A percentile compares a stretch with the other conserved stretches of the same genome.
Evolutionary conservation across 352 stramenopile genomes (phyloP).

Genomic region (Plasmopara muralis): DNA sequence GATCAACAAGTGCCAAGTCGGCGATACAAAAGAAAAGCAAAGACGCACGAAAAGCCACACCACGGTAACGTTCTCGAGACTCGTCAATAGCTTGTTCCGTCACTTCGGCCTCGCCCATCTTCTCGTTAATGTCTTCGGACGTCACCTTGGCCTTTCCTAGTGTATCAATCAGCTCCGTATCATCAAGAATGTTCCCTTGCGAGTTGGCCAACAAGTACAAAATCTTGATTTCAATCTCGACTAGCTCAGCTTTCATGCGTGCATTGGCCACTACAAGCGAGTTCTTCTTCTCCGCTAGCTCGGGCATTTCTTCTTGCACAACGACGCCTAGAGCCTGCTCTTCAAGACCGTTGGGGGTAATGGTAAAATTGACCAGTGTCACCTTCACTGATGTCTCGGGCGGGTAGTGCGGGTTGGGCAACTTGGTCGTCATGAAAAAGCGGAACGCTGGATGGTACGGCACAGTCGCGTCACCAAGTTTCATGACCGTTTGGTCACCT

Average conservation of each 20-base stretch:
- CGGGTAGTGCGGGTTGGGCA: slow-evolving; percentile 90
- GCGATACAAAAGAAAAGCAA: slow-evolving; percentile 91
- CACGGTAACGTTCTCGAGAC: slow-evolving; percentile 83
- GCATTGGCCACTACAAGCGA: slow-evolving; percentile 88
- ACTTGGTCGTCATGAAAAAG: slow-evolving; percentile 93
- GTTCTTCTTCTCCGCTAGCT: slow-evolving; percentile 92
- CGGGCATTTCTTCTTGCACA: slow-evolving; percentile 90
- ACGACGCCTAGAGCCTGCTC: slow-evolving; percentile 90
- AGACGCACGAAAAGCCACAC: slow-evolving; percentile 85
- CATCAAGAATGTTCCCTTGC: slow-evolving; percentile 90
- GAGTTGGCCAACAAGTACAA: slow-evolving; percentile 91
- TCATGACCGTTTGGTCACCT: slow-evolving; percentile 90
- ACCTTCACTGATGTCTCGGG: slow-evolving; percentile 91
- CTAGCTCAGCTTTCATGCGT: slow-evolving; percentile 88
- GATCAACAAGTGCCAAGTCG: slow-evolving; percentile 86
- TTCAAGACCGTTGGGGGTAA: slow-evolving; percentile 86
- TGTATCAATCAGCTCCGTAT: slow-evolving; percentile 90
- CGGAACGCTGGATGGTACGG: slow-evolving; percentile 87
- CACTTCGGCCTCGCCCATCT: slow-evolving; percentile 88
- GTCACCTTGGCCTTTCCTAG: slow-evolving; percentile 89
- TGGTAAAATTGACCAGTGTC: slow-evolving; percentile 90
- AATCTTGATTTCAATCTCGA: slow-evolving; percentile 93
- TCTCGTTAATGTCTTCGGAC: slow-evolving; percentile 89
- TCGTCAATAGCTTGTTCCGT: slow-evolving; percentile 90
- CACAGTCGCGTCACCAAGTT: slow-evolving; percentile 87